A percentile compares a stretch with the other conserved stretches of the same genome.
Conservation (phyloP, 306 rosid genomes). For the Gastrolobium bilobum region DNA sequence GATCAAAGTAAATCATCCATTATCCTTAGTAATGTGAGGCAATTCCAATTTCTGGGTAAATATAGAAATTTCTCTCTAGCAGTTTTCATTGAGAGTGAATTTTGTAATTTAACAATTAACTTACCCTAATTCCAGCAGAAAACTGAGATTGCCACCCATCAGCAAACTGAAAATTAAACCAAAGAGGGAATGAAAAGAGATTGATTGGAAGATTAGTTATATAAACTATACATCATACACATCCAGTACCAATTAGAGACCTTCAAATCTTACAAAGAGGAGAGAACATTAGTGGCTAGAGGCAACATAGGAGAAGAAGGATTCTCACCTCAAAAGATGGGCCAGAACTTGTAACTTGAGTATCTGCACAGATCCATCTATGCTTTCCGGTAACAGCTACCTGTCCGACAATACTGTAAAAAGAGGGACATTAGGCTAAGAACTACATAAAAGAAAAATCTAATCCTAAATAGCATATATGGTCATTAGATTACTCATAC, state of each 20-base stretch:
- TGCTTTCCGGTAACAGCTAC: constrained; percentile 92
- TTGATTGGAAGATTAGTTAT: constrained; percentile 15
- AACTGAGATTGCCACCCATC: constrained; percentile 92
- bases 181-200: constrained; percentile 41
- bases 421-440: constrained; percentile 33
- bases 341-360: constrained; percentile 60
- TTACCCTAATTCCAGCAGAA: constrained; percentile 91
- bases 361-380: constrained; percentile 89
- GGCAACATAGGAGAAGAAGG: neutral
- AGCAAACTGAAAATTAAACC: constrained; percentile 63
- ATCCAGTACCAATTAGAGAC: constrained; percentile 1
- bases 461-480: constrained; percentile 28
- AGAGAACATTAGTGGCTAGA: neutral
- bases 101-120: constrained; percentile 33
- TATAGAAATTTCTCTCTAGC: constrained; percentile 11
- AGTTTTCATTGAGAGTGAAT: neutral
- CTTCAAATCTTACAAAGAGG: constrained; percentile 36
- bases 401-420: constrained; percentile 87
- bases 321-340: constrained; percentile 75
- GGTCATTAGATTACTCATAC: constrained; percentile 60
- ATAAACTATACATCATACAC: constrained; percentile 13
- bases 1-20: neutral
- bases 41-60: constrained; percentile 19
- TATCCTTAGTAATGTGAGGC: constrained; percentile 29
- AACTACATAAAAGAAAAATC: constrained; percentile 24